phyloP scores from a whole-genome alignment of 2,329 filamentous ascomycete genomes.

The Phoma herbarum region DNA sequence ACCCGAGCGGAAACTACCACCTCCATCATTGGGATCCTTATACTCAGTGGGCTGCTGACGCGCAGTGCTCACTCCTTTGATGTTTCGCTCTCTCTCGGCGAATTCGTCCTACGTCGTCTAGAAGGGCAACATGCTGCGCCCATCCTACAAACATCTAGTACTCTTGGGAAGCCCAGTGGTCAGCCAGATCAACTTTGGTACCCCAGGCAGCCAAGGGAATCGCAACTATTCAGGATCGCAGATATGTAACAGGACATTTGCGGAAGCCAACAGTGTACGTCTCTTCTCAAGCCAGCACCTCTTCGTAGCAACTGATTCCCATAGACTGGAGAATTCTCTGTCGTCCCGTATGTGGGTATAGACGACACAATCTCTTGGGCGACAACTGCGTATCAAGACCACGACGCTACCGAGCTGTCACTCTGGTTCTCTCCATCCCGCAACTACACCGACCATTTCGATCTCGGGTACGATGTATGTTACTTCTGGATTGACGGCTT shows the following conservation, averaged over 20 bases:
- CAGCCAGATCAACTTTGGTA: constrained; percentile 1
- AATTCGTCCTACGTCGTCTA: background rate
- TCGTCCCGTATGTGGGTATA: background rate
- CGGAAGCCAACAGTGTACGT: constrained; percentile 2
- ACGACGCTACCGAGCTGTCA: background rate
- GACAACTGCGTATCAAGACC: background rate
- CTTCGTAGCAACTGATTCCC: background rate
- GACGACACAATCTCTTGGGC: background rate
- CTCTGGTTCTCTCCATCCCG: background rate
- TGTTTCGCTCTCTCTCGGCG: background rate
- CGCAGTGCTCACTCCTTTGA: background rate
- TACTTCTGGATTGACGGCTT: constrained; percentile 3
- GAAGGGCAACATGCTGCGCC: background rate
- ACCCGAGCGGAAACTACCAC: background rate
- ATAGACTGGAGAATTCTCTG: background rate
- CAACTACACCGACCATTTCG: background rate
- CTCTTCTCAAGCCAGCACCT: background rate
- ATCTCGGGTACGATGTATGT: constrained; percentile 3
- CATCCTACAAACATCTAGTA: background rate
- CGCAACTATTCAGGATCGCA: background rate
- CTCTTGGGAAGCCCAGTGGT: background rate
- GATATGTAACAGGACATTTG: background rate
- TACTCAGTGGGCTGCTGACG: background rate
- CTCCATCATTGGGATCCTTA: background rate
- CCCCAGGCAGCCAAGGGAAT: background rate